Evolutionary conservation across 768 basidiomycete genomes (phyloP).

Genomic region (Candolleomyces aberdarensis): DNA sequence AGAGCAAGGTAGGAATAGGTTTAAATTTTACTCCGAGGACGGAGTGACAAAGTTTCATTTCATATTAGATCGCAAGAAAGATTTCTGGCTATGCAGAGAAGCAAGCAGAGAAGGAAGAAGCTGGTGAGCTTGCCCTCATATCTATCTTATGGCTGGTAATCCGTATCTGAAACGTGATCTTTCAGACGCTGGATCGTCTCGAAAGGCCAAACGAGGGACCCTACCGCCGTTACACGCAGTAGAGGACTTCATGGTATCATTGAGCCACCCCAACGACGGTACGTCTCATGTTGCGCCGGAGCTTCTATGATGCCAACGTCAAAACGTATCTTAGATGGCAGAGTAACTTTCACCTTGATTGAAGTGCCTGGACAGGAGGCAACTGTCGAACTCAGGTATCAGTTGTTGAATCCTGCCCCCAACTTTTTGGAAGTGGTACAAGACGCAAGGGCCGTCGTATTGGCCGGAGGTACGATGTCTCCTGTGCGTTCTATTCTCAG

Average conservation of each 20-base stretch:
- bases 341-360: slow-evolving; percentile 58
- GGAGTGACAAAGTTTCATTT: neutral
- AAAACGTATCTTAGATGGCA: slow-evolving; percentile 54
- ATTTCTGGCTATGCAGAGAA: slow-evolving; percentile 84
- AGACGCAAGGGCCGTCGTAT: slow-evolving; percentile 74
- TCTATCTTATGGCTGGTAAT: neutral
- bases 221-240: slow-evolving; percentile 79
- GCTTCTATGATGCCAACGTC: neutral
- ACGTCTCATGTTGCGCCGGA: neutral
- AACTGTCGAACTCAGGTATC: slow-evolving; percentile 75
- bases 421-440: slow-evolving; percentile 84
- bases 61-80: slow-evolving; percentile 61
- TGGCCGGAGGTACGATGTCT: slow-evolving; percentile 98
- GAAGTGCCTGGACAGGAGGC: slow-evolving; percentile 35
- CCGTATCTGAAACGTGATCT: neutral
- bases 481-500: slow-evolving; percentile 56
- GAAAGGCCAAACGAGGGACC: slow-evolving; percentile 30
- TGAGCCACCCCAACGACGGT: slow-evolving; percentile 82
- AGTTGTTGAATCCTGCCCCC: slow-evolving; percentile 88
- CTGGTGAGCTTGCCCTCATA: slow-evolving; percentile 23
- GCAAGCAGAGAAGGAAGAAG: slow-evolving; percentile 38
- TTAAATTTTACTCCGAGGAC: slow-evolving; percentile 10
- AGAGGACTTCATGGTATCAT: slow-evolving; percentile 72
- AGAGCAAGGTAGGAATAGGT: slow-evolving; percentile 62
- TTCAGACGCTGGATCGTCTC: slow-evolving; percentile 13